Base-by-base conservation (phyloP, 2,329 filamentous ascomycete species). In the Dryadomyces sulphureus region DNA sequence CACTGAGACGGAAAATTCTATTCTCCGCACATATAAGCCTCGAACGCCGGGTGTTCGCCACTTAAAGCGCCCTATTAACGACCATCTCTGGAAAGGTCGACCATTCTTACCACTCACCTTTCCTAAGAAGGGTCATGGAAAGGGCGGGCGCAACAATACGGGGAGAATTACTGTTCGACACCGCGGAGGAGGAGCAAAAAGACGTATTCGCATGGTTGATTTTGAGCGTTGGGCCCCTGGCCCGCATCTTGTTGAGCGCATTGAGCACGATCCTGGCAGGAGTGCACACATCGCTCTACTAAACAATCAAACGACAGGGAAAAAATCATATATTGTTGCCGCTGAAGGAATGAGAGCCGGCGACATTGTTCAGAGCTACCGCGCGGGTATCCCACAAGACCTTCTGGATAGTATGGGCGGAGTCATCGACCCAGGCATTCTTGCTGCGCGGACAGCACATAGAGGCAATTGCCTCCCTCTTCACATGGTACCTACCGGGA, bases 401-500 rank as follows among this genome's bases (percentile, higher is more conserved):
- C 68, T 98, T 47, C 74, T 95, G 57, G 79, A 83, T 43, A 88
- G 81, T 59, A 96, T 98, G 89, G 92, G 92, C 50, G 90, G 92
- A 55, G 68, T 81, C 38, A 75, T 95, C 43, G 92, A 98, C 71
- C 88, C 90, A 11, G 93, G 93, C 81, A 86, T 98, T 62, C 68
- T 98, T 51, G 92, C 93, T 7, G 85, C 92, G 25, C 92, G 86
- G 68, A 98, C 93, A 21, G 89, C 88, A 1, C 89, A 89, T 68
- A 77, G 87, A 57, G 92, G 92, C 46, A 98, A 98, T 64, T 98
- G 92, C 61, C 66, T 98, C 54, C 92, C 92, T 14, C 70, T 98
- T 60, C 85, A 94, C 65, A 92, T 98, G 81, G 84, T 98, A 49
- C 93, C 92, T 1, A 75, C 95, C 35, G 90, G 92, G n/a, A 94